Percentiles rank a stretch among this genome's conserved stretches.
phyloP scores from a whole-genome alignment of 345 rosid species.

The Hypericum perforatum region DNA sequence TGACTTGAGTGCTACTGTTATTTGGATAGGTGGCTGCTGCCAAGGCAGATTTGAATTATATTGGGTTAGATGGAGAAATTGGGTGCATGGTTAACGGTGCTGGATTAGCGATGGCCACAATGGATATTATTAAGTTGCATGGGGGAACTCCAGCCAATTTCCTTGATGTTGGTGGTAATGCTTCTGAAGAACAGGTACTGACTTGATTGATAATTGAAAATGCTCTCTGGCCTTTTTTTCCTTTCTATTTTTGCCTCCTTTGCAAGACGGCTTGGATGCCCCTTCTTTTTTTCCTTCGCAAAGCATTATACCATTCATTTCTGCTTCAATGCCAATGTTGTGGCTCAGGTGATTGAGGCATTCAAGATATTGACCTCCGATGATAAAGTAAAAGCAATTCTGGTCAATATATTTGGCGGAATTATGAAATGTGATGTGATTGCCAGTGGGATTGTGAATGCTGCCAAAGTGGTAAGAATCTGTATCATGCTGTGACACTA shows the following conservation, averaged over 20 bases:
- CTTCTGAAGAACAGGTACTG: constrained; percentile 85
- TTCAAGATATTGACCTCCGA: constrained; percentile 96
- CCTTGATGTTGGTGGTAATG: constrained; percentile 97
- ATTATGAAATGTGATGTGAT: constrained; percentile 99
- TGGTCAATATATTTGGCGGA: constrained; percentile 98
- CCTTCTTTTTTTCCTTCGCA: not conserved
- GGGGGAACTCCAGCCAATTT: constrained; percentile 99
- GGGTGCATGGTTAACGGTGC: constrained; percentile 99
- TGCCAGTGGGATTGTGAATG: constrained; percentile 97
- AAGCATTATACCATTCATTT: not conserved
- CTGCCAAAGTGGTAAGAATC: constrained; percentile 80
- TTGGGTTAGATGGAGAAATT: constrained; percentile 97
- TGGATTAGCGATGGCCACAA: constrained; percentile 99
- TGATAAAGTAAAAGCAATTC: constrained; percentile 93
- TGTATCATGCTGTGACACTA: not conserved
- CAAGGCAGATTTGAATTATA: constrained; percentile 92
- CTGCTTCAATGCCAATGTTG: constrained; percentile 1
- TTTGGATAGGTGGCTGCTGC: constrained; percentile 77
- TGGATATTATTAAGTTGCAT: constrained; percentile 96
- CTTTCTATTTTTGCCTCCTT: too few species aligned
- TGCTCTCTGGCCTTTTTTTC: too few species aligned
- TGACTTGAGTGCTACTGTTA: constrained; percentile 5
- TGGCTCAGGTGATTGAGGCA: constrained; percentile 87
- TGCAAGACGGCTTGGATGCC: not conserved
- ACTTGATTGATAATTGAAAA: not conserved